These are phyloP conservation scores for Pestalotiopsis sp. DNA, from an alignment of 2,329 filamentous ascomycete genomes.

Conservation along the genomic window DNA sequence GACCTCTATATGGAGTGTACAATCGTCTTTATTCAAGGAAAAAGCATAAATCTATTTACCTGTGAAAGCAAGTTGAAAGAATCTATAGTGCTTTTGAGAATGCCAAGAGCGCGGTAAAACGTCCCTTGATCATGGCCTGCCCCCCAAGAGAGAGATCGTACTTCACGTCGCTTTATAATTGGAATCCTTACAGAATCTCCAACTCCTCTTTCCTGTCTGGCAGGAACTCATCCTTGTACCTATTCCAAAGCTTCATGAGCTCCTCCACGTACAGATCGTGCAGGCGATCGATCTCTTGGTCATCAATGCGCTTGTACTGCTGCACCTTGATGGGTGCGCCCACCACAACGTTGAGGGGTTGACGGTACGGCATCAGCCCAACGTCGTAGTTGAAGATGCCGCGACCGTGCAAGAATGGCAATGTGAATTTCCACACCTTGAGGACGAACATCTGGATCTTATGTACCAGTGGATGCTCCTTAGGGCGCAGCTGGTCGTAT, in stretches of 20 bases:
- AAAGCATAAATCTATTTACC: too few species aligned
- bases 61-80: too few species aligned
- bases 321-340: conserved; percentile 77
- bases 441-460: conserved; percentile 83
- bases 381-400: conserved; percentile 98
- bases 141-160: not conserved
- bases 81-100: too few species aligned
- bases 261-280: conserved; percentile 80
- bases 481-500: conserved; percentile 84
- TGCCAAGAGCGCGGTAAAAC: too few species aligned
- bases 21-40: too few species aligned
- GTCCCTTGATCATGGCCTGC: too few species aligned
- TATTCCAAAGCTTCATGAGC: conserved; percentile 72
- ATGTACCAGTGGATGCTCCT: conserved; percentile 78
- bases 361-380: conserved; percentile 90
- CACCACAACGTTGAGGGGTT: conserved; percentile 86
- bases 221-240: conserved; percentile 78
- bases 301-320: conserved; percentile 64
- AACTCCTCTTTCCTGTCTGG: conserved; percentile 65
- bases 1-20: too few species aligned
- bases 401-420: conserved; percentile 86
- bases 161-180: not conserved
- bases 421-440: conserved; percentile 85
- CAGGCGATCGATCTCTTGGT: conserved; percentile 77
- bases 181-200: conserved; percentile 54